These are phyloP conservation scores for Chaetomidium leptoderma DNA, from an alignment of 495 filamentous ascomycete species.

Conservation along the genomic window DNA sequence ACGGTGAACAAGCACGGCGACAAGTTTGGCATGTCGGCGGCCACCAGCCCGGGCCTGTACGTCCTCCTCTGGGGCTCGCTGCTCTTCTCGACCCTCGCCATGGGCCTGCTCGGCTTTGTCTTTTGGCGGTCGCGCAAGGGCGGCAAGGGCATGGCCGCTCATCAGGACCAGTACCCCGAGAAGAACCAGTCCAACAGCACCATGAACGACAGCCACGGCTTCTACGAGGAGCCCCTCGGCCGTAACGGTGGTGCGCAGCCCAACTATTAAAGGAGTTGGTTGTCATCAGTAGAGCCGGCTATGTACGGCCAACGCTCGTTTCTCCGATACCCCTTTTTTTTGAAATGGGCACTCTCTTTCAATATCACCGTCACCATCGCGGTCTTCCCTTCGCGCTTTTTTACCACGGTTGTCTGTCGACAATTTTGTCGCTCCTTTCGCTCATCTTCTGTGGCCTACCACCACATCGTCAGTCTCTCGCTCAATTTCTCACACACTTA, in stretches of 20 bases:
- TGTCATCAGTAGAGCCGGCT: no score
- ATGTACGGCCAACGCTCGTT: no score
- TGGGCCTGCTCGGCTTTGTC: neutral
- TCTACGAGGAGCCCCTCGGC: no score
- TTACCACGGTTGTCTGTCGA: no score
- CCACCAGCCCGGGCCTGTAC: slow-evolving; percentile 60
- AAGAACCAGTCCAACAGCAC: slow-evolving; percentile 2
- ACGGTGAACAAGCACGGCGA: slow-evolving; percentile 34
- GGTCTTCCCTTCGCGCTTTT: no score
- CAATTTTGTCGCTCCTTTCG: neutral
- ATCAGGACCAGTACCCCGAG: neutral
- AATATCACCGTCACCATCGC: no score
- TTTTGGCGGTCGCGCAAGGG: neutral
- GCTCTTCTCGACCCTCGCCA: slow-evolving; percentile 3
- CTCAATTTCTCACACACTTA: neutral
- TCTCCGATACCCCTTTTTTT: no score
- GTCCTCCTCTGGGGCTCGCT: slow-evolving; percentile 26
- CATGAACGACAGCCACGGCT: slow-evolving; percentile 1
- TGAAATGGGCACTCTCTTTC: no score
- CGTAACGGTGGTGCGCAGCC: no score
- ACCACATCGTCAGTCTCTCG: neutral
- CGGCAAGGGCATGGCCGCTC: neutral
- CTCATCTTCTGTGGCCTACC: no score
- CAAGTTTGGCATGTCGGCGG: slow-evolving; percentile 49
- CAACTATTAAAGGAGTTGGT: no score